Evolutionary conservation across 2,329 filamentous ascomycete species (phyloP), one percentile per base, ranked within the genome.

Genomic region (Neofusicoccum kwambonambiense): DNA sequence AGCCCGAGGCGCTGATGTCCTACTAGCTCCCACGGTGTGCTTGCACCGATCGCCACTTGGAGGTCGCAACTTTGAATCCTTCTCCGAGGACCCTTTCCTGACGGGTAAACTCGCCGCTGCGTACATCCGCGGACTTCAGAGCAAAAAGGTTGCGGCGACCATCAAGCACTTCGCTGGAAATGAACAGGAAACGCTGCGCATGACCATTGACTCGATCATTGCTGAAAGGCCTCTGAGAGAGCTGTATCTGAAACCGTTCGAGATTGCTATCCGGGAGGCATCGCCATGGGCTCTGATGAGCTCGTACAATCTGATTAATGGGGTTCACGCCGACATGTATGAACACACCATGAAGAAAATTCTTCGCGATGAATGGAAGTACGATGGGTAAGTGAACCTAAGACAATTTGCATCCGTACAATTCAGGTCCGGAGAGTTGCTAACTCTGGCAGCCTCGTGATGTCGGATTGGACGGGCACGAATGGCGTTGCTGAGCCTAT

Each of bases 1-100:
- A 70, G 89, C 90, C 17, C 88, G 91, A 71, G 90, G 90, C 5
- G 89, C 90, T 34, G 84, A 92, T 66, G 84, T 93, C 39, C 81
- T 93, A 4, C 83, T 94, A 8, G 91, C 89, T 0, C 91, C 90
- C 2, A 93, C 91, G 0, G 88, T 93, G 39, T 93, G 91, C 78
- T 89, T 92, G 82, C 91, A 95, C 71, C 86, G 92, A 15, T 90
- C 90, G 57, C 92, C 92, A 0, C 82, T 95, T 0, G 91, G 91
- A n/a, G 92, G 92, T 17, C 85, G 92, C 66, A 93, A 93, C 68
- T 96, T 95, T 69, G 92, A 96, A 77, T 93, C 91, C 0, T 95
- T 93, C 75, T 92, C 90, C 0, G 92, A 95, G 75, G 92, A 95
- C 69, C 91, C 91, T 0, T 84, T 89, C 9, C 82, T 96, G 4